phyloP scores from a whole-genome alignment of 2,329 filamentous ascomycete genomes.

The Epicoccum sorghinum region DNA sequence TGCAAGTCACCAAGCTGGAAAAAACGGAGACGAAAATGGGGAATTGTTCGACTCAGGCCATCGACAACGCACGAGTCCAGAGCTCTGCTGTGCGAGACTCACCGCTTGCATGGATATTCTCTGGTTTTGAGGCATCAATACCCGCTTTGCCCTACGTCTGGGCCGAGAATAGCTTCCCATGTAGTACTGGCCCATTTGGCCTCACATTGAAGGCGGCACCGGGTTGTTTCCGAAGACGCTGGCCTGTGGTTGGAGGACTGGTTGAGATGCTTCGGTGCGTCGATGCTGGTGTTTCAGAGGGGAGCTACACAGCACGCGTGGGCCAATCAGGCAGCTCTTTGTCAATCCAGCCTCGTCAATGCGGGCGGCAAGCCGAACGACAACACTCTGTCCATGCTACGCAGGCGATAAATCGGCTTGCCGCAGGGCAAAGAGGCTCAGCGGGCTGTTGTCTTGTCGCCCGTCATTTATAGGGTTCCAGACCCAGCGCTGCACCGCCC shows the following conservation, averaged over 20 bases:
- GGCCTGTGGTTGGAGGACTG: constrained; percentile 35
- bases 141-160: constrained; percentile 48
- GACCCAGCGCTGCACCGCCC: background rate
- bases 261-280: constrained; percentile 29
- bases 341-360: constrained; percentile 13
- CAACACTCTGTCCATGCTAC: constrained; percentile 7
- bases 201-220: constrained; percentile 33
- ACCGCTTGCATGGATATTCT: constrained; percentile 32
- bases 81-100: constrained; percentile 28
- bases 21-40: constrained; percentile 29
- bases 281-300: constrained; percentile 34
- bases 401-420: constrained; percentile 16
- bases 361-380: constrained; percentile 32
- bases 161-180: constrained; percentile 33
- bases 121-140: constrained; percentile 48
- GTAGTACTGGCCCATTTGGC: constrained; percentile 43
- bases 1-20: constrained; percentile 28
- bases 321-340: constrained; percentile 30
- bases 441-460: background rate
- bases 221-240: constrained; percentile 21
- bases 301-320: background rate
- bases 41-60: constrained; percentile 32
- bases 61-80: constrained; percentile 34
- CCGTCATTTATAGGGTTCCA: background rate
- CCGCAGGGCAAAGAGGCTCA: constrained; percentile 19